Evolutionary conservation across 306 rosid genomes (phyloP), one percentile per base, ranked within the genome.

Genomic region (Prunus dulcis): DNA sequence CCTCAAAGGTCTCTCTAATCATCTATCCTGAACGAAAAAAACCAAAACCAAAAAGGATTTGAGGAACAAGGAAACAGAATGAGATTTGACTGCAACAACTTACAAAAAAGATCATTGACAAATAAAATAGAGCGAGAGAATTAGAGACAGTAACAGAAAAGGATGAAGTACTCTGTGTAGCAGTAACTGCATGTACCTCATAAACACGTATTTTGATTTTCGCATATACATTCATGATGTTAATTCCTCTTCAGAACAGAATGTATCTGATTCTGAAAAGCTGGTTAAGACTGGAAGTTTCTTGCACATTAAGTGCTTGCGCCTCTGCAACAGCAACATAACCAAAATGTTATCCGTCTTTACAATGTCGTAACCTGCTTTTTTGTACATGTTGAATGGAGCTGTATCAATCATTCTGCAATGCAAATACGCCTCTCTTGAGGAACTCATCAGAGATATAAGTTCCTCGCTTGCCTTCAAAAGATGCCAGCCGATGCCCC

Each of bases 401-500:
- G 93, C 91, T 68, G 73, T 79, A 71, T 95, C 97, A 43, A 92
- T 90, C 84, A 89, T 89, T 89, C 98, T 83, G 82, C 98, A 95
- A 76, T 92, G 97, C 87, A 92, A 84, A 83, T 92, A 92, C 75
- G 82, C 90, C 75, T 92, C 97, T 72, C 86, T 85, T 77, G 96
- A 72, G 57, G 88, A 80, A 84, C 85, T 89, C 92, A 87, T 85
- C 82, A 69, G 87, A 52, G 90, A 89, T 71, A 92, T 89, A 60
- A 95, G 78, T 72, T 95, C 97, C 84, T 95, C 98, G 57, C 97
- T 81, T 46, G 97, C 97, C 87, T 87, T 89, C 57, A 95, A 85
- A 85, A 95, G 97, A 89, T 92, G 98, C 98, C 97, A 89, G 60
- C 98, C 98, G 75, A 95, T 90, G 78, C 93, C 97, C 86, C 91